phyloP scores from a whole-genome alignment of 1,284 basidiomycete genomes.

The Cutaneotrichosporon sp. region DNA sequence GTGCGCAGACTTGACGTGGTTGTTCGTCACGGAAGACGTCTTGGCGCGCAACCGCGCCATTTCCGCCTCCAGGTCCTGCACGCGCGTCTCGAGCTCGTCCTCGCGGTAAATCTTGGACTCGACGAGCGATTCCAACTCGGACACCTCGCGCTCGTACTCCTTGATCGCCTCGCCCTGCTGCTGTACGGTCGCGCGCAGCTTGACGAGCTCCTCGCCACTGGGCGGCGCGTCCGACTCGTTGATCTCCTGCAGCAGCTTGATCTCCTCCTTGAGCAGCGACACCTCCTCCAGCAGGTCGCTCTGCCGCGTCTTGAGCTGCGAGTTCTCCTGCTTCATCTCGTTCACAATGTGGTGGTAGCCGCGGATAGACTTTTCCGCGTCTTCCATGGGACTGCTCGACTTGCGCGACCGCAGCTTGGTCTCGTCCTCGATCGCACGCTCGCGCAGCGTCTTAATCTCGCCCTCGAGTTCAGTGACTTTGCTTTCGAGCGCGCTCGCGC shows the following conservation, averaged over 20 bases:
- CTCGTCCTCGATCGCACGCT: conserved; percentile 5
- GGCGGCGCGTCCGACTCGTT: conserved; percentile 7
- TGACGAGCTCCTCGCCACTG: conserved; percentile 25
- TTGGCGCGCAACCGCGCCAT: conserved; percentile 12
- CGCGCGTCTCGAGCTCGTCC: conserved; percentile 83
- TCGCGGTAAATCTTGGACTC: conserved; percentile 93
- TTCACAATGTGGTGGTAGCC: conserved; percentile 67
- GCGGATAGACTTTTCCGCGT: conserved; percentile 39
- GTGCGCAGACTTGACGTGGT: neutral
- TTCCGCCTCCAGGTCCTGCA: conserved; percentile 61
- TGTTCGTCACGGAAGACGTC: neutral
- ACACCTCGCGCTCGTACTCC: conserved; percentile 79
- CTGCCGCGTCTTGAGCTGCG: conserved; percentile 59
- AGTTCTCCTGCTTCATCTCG: conserved; percentile 76
- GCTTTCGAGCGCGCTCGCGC: conserved; percentile 19
- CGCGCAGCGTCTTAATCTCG: conserved; percentile 19
- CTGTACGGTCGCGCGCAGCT: conserved; percentile 25
- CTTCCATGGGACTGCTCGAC: conserved; percentile 23
- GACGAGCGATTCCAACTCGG: conserved; percentile 78
- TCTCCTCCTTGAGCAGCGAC: conserved; percentile 54
- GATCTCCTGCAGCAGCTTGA: conserved; percentile 38
- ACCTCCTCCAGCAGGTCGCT: conserved; percentile 73
- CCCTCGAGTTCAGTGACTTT: conserved; percentile 30
- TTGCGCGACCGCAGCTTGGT: conserved; percentile 8
- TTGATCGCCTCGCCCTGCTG: conserved; percentile 32